phyloP scores from a whole-genome alignment of 2,329 filamentous ascomycete species.

The Pseudophaeomoniella oleicola region DNA sequence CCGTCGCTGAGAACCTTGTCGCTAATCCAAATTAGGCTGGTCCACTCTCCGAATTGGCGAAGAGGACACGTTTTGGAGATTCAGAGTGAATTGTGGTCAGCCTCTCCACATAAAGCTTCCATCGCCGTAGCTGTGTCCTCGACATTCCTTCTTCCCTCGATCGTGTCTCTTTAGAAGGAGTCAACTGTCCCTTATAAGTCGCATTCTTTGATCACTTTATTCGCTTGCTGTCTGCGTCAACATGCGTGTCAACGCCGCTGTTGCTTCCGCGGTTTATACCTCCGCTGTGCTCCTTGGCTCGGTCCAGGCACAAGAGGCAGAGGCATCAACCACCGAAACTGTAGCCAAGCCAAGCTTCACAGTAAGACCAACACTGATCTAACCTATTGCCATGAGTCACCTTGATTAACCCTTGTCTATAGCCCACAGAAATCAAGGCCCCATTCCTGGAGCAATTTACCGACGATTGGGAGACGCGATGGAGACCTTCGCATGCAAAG shows the following conservation, averaged over 20 bases:
- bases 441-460: conserved; percentile 98
- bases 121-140: background rate
- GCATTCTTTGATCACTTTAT: conserved; percentile 5
- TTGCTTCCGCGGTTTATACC: conserved; percentile 54
- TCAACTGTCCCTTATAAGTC: background rate
- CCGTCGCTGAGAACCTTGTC: too few relatives aligned
- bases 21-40: background rate
- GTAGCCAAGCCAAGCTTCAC: conserved; percentile 69
- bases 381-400: background rate
- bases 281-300: conserved; percentile 53
- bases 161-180: background rate
- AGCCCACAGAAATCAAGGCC: conserved; percentile 81
- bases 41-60: background rate
- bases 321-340: conserved; percentile 37
- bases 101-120: background rate
- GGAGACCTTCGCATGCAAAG: conserved; percentile 92
- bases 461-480: conserved; percentile 84
- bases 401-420: conserved; percentile 7
- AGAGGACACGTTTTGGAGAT: background rate
- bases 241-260: conserved; percentile 75
- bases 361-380: conserved; percentile 40
- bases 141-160: background rate
- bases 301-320: conserved; percentile 50
- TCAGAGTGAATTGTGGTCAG: too few relatives aligned
- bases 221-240: conserved; percentile 21